Conservation (phyloP, 768 basidiomycete species). For the Amanita inopinata region DNA sequence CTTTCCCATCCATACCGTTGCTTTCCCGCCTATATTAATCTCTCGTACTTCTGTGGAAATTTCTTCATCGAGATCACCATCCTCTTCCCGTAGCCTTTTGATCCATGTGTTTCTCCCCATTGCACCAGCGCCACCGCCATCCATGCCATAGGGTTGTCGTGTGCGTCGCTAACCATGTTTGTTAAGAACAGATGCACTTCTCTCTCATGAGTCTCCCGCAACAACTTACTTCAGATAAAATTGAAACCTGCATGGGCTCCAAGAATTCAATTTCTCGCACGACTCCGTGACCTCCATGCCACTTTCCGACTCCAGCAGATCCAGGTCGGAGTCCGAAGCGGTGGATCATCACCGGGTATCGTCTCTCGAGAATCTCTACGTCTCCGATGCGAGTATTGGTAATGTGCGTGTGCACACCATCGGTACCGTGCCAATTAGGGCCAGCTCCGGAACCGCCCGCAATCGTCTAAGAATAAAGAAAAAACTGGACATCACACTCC, state of each 20-base stretch:
- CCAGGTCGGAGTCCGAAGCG: conserved; percentile 67
- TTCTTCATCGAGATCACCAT: conserved; percentile 52
- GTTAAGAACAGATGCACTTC: too few relatives aligned
- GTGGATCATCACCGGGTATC: conserved; percentile 87
- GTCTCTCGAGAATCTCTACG: conserved; percentile 86
- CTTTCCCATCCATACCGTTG: conserved; percentile 80
- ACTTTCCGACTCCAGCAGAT: conserved; percentile 64
- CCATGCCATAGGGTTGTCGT: conserved; percentile 77
- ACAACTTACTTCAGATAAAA: conserved; percentile 65
- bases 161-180: conserved; percentile 54
- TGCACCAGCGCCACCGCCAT: conserved; percentile 64
- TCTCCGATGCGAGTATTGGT: conserved; percentile 92
- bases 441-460: conserved; percentile 93
- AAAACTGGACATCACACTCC: conserved; percentile 7
- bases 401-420: conserved; percentile 89
- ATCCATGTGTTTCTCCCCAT: conserved; percentile 86
- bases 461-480: conserved; percentile 53
- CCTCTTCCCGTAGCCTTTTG: conserved; percentile 53
- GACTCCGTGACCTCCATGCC: conserved; percentile 77
- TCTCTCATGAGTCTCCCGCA: background rate
- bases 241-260: conserved; percentile 77
- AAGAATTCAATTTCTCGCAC: conserved; percentile 76
- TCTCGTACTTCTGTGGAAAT: conserved; percentile 30
- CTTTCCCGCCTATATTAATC: conserved; percentile 88
- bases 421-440: conserved; percentile 82